Evolutionary conservation across 2,329 filamentous ascomycete species (phyloP).

Genomic region (Hypoxylon sp.): DNA sequence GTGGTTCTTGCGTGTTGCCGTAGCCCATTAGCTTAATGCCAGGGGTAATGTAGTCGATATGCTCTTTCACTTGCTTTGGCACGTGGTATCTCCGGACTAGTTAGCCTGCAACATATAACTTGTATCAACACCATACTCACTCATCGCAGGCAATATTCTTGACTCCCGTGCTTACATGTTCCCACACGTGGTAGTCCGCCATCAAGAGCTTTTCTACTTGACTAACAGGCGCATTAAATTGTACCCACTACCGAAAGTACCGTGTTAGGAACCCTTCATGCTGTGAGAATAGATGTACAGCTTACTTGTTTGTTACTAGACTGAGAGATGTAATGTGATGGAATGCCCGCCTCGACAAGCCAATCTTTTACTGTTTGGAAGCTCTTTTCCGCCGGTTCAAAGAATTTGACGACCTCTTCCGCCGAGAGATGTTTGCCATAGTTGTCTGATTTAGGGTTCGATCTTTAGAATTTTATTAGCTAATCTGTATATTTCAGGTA

Average conservation of each 20-base stretch:
- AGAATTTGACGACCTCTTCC: constrained; percentile 57
- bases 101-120: background rate
- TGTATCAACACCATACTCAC: constrained; percentile 32
- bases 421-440: constrained; percentile 60
- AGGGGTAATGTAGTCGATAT: constrained; percentile 71
- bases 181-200: constrained; percentile 60
- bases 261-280: background rate
- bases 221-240: constrained; percentile 58
- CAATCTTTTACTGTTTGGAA: constrained; percentile 58
- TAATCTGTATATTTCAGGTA: constrained; percentile 2
- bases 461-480: constrained; percentile 48
- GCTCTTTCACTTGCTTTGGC: constrained; percentile 61
- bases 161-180: constrained; percentile 57
- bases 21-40: constrained; percentile 64
- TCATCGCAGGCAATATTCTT: constrained; percentile 58
- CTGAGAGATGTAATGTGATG: constrained; percentile 53
- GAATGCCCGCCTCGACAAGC: constrained; percentile 56
- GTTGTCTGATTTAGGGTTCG: constrained; percentile 55
- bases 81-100: constrained; percentile 60
- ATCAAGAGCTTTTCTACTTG: constrained; percentile 59
- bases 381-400: constrained; percentile 55
- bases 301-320: constrained; percentile 51
- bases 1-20: constrained; percentile 41
- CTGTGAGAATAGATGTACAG: background rate
- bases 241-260: constrained; percentile 57